A percentile compares a stretch with the other conserved stretches of the same genome.
phyloP scores from a whole-genome alignment of 2,329 filamentous ascomycete species.

The Hypoxylon sp. region DNA sequence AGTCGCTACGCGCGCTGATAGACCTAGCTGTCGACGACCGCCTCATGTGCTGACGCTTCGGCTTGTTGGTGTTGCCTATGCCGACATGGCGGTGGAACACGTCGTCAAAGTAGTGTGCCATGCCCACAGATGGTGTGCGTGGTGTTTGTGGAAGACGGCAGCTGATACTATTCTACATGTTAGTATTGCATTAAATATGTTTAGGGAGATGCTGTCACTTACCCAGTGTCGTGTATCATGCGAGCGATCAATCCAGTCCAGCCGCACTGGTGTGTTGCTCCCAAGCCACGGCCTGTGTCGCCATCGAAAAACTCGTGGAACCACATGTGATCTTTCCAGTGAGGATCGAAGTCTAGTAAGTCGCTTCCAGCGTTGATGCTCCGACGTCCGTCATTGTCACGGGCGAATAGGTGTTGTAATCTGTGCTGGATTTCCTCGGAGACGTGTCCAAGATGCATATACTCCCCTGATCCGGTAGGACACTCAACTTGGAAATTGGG shows the following conservation, averaged over 20 bases:
- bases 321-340: slow-evolving; percentile 95
- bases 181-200: slow-evolving; percentile 47
- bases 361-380: slow-evolving; percentile 89
- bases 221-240: slow-evolving; percentile 98
- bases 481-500: slow-evolving; percentile 90
- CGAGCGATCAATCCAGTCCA: slow-evolving; percentile 97
- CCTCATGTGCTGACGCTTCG: slow-evolving; percentile 65
- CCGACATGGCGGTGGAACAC: slow-evolving; percentile 70
- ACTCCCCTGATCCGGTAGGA: slow-evolving; percentile 89
- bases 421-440: slow-evolving; percentile 95
- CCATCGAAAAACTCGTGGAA: slow-evolving; percentile 99
- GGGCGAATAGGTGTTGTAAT: slow-evolving; percentile 88
- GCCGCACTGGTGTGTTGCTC: slow-evolving; percentile 92
- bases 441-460: slow-evolving; percentile 94
- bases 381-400: slow-evolving; percentile 83
- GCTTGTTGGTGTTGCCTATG: slow-evolving; percentile 49
- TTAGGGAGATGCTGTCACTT: slow-evolving; percentile 51
- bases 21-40: slow-evolving; percentile 84
- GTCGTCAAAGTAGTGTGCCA: slow-evolving; percentile 96
- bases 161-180: slow-evolving; percentile 69
- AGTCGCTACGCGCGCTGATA: slow-evolving; percentile 85
- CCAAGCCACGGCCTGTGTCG: slow-evolving; percentile 86
- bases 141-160: slow-evolving; percentile 94
- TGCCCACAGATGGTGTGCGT: slow-evolving; percentile 81
- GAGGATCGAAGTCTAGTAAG: slow-evolving; percentile 85